Percentiles rank a stretch among this genome's conserved stretches.
Conservation (phyloP, 2,329 filamentous ascomycete genomes). For the Metarhizium humberi region DNA sequence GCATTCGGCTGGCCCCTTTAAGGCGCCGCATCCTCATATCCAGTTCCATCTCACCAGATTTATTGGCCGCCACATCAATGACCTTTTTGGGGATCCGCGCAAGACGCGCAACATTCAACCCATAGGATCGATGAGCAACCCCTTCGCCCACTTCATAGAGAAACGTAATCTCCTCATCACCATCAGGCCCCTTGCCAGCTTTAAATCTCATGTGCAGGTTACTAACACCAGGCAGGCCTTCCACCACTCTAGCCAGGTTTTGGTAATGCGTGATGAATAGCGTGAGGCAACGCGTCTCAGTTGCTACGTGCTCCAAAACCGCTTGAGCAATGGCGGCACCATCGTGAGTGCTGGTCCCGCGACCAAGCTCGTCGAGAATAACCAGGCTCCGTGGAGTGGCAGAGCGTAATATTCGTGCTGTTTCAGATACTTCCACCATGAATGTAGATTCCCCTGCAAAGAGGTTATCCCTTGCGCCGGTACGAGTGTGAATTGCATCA, state of each 20-base stretch:
- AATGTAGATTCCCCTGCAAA: slow-evolving; percentile 92
- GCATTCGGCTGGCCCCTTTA: slow-evolving; percentile 32
- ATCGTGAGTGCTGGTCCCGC: slow-evolving; percentile 91
- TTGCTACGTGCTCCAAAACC: slow-evolving; percentile 76
- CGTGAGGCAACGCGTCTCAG: slow-evolving; percentile 65
- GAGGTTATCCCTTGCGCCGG: slow-evolving; percentile 94
- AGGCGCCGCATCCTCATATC: slow-evolving; percentile 57
- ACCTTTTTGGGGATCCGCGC: slow-evolving; percentile 71
- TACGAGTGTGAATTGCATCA: slow-evolving; percentile 89
- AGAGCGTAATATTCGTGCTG: slow-evolving; percentile 79
- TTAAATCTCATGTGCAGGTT: slow-evolving; percentile 96
- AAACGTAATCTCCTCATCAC: slow-evolving; percentile 79
- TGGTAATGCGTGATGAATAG: slow-evolving; percentile 99
- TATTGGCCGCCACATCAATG: slow-evolving; percentile 68
- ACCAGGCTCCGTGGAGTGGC: slow-evolving; percentile 79
- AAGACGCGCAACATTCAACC: slow-evolving; percentile 82
- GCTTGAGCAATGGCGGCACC: slow-evolving; percentile 92
- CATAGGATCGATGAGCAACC: slow-evolving; percentile 88
- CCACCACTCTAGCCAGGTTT: slow-evolving; percentile 61
- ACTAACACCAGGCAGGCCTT: slow-evolving; percentile 58
- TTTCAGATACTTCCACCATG: slow-evolving; percentile 96
- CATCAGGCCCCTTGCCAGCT: slow-evolving; percentile 27
- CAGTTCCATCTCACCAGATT: slow-evolving; percentile 73
- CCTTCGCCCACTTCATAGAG: slow-evolving; percentile 88
- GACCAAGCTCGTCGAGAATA: slow-evolving; percentile 87